phyloP scores from a whole-genome alignment of 176 grass and related monocot genomes.

The Oryza rufipogon region DNA sequence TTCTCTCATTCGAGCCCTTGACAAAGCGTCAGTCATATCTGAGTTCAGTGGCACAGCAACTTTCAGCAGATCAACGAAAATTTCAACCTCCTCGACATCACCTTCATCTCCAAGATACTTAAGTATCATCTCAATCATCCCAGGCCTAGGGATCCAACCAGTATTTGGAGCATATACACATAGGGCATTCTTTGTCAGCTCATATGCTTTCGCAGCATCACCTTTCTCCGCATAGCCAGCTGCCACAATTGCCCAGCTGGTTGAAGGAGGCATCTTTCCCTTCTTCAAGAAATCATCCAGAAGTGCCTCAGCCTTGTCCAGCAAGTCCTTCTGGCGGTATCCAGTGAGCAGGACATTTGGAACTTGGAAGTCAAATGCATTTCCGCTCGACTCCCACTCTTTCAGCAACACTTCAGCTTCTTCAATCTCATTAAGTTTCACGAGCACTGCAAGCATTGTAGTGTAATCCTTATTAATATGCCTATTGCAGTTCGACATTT shows the following conservation, averaged over 20 bases:
- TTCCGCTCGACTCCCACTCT: slow-evolving; percentile 75
- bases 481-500: slow-evolving; percentile 72
- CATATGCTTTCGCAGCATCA: slow-evolving; percentile 58
- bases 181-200: slow-evolving; percentile 72
- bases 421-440: slow-evolving; percentile 65
- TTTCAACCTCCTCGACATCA: slow-evolving; percentile 59
- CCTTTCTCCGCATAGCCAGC: slow-evolving; percentile 64
- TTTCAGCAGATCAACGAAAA: slow-evolving; percentile 68
- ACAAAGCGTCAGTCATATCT: slow-evolving; percentile 65
- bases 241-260: slow-evolving; percentile 75
- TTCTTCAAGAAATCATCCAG: slow-evolving; percentile 59
- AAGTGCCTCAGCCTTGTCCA: slow-evolving; percentile 69
- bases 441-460: slow-evolving; percentile 61
- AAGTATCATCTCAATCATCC: slow-evolving; percentile 61
- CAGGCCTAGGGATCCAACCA: slow-evolving; percentile 63
- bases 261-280: slow-evolving; percentile 62
- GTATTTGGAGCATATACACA: slow-evolving; percentile 48
- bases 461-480: slow-evolving; percentile 69
- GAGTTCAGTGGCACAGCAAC: slow-evolving; percentile 55
- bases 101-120: slow-evolving; percentile 59
- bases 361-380: slow-evolving; percentile 60
- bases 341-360: slow-evolving; percentile 68
- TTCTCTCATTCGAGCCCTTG: slow-evolving; percentile 53
- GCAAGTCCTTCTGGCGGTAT: slow-evolving; percentile 59
- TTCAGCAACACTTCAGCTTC: slow-evolving; percentile 81